phyloP scores from a whole-genome alignment of 768 basidiomycete genomes.

The Chlorophyllum brunneum region DNA sequence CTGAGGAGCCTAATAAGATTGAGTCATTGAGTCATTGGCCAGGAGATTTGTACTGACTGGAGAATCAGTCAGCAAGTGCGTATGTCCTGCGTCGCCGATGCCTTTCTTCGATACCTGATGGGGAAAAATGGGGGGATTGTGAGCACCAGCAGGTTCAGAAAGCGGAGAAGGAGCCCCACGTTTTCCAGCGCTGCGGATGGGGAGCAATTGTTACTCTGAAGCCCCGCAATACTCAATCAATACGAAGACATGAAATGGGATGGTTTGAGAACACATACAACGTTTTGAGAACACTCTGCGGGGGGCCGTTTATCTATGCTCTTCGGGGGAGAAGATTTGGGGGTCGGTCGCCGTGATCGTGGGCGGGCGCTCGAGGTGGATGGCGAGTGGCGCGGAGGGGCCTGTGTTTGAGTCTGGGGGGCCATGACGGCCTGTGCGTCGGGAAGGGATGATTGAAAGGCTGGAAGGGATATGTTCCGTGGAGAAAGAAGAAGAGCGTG shows the following conservation, averaged over 20 bases:
- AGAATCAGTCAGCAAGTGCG: background rate
- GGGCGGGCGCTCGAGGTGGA: no score
- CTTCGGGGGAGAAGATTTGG: no score
- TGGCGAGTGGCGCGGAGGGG: background rate
- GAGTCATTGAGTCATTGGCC: background rate
- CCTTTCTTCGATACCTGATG: background rate
- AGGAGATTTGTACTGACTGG: background rate
- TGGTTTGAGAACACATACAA: no score
- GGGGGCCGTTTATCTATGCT: no score
- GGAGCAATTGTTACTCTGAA: background rate
- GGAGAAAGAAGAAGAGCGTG: background rate
- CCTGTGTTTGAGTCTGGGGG: background rate
- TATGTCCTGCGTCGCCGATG: background rate
- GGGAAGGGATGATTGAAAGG: no score
- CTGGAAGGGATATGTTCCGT: background rate
- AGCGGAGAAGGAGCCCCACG: background rate
- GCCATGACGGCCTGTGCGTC: background rate
- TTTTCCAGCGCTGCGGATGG: background rate
- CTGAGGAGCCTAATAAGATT: background rate
- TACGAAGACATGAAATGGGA: background rate
- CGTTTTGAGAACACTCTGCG: no score
- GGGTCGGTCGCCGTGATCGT: no score
- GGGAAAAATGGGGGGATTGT: background rate
- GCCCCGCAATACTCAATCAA: no score
- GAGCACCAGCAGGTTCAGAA: background rate